Percentiles rank a stretch among this genome's conserved stretches.
These are phyloP conservation scores for Nothomitra cinnamomea DNA, from an alignment of 2,329 filamentous ascomycete genomes.

Conservation along the genomic window DNA sequence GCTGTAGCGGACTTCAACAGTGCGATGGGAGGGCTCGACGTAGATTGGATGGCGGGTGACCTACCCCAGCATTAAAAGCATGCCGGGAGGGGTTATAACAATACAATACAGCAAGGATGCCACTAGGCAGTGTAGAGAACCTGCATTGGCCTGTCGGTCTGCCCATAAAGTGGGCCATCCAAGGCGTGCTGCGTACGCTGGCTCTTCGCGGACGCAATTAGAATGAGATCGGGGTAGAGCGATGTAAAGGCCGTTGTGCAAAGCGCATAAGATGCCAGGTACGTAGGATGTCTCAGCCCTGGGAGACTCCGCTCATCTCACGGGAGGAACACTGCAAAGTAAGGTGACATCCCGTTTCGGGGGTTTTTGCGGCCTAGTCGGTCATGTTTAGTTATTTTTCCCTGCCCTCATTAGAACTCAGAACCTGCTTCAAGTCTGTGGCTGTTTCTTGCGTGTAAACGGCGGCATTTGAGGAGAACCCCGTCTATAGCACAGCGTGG, in stretches of 20 bases:
- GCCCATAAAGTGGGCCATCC: not conserved
- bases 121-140: not conserved
- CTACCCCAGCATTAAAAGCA: not conserved
- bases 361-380: not conserved
- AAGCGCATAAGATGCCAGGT: not conserved
- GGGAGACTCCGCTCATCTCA: not conserved
- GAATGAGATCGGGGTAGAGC: too few relatives aligned
- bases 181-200: too few relatives aligned
- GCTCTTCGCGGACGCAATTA: too few relatives aligned
- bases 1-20: not conserved
- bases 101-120: not conserved
- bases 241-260: too few relatives aligned
- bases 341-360: too few relatives aligned
- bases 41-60: not conserved
- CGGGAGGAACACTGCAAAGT: too few relatives aligned
- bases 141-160: not conserved
- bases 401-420: not conserved
- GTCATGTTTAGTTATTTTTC: not conserved
- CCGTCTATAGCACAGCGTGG: not conserved
- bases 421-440: not conserved
- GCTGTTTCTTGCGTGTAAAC: not conserved
- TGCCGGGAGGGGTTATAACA: not conserved
- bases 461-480: not conserved
- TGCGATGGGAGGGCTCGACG: not conserved
- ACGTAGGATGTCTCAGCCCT: conserved; percentile 2